Evolutionary conservation across 129 eudicot species (phyloP).

Genomic region (Silybum marianum): DNA sequence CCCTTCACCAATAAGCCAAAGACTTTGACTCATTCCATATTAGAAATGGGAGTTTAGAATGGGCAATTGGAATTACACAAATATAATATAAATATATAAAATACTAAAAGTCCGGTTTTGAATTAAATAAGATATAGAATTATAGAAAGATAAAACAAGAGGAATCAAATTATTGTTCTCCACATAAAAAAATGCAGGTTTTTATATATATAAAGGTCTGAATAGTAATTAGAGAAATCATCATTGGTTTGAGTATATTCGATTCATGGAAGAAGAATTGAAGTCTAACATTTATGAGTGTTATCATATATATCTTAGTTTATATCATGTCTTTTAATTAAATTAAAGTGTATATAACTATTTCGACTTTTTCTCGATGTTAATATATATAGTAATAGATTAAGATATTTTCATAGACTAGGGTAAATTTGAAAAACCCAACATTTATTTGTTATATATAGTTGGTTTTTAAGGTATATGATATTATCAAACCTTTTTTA

Average conservation of each 20-base stretch:
- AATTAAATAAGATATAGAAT: not conserved
- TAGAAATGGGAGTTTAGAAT: not conserved
- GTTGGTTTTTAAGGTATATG: not conserved
- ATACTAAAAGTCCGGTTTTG: not conserved
- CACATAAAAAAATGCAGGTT: not conserved
- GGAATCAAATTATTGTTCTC: not conserved
- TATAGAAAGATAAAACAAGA: not conserved
- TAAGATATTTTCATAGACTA: too few species aligned
- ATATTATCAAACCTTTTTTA: too few species aligned
- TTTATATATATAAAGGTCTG: too few species aligned
- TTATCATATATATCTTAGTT: too few species aligned
- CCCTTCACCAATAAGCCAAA: not conserved
- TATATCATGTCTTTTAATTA: too few species aligned
- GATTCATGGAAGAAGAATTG: not conserved
- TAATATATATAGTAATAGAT: too few species aligned
- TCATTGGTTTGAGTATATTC: too few species aligned
- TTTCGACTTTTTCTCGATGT: too few species aligned
- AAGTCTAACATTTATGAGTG: not conserved
- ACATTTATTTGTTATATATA: not conserved
- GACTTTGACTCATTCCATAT: slow-evolving; percentile 23
- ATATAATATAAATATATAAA: not conserved
- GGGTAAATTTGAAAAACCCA: too few species aligned
- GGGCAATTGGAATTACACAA: not conserved
- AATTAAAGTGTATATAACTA: too few species aligned
- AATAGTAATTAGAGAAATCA: too few species aligned